These are phyloP conservation scores for Parastagonospora nodorum DNA, from an alignment of 2,329 filamentous ascomycete genomes.

Conservation along the genomic window DNA sequence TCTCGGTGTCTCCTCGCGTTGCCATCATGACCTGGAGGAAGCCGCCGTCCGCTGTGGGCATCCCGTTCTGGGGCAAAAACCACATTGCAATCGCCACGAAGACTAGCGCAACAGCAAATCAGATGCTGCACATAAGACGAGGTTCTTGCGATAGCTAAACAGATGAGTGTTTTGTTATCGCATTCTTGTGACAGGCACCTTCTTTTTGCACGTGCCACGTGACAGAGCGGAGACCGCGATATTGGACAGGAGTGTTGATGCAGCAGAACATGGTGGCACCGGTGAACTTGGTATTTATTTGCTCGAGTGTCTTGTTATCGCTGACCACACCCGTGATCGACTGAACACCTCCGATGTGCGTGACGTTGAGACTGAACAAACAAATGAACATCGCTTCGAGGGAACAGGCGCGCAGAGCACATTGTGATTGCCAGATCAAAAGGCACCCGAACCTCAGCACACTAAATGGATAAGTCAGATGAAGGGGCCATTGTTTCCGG, in stretches of 20 bases:
- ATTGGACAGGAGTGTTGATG: slow-evolving; percentile 1
- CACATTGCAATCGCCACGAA: slow-evolving; percentile 1
- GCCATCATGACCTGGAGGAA: slow-evolving; percentile 15
- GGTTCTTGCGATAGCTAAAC: slow-evolving; percentile 4
- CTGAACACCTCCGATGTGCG: too few species aligned
- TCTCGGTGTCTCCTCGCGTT: slow-evolving; percentile 8
- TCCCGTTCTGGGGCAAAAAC: slow-evolving; percentile 5
- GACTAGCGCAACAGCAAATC: background rate
- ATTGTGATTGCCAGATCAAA: too few species aligned
- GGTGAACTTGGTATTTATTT: too few species aligned
- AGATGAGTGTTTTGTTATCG: slow-evolving; percentile 1
- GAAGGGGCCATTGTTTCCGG: too few species aligned
- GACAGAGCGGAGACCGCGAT: slow-evolving; percentile 8
- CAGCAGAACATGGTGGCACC: background rate
- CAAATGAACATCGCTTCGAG: too few species aligned
- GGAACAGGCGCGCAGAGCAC: too few species aligned
- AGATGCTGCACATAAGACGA: slow-evolving; percentile 5
- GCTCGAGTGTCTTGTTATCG: too few species aligned
- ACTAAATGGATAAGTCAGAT: too few species aligned
- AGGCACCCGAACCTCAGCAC: too few species aligned
- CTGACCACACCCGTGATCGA: too few species aligned
- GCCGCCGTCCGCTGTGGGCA: slow-evolving; percentile 5
- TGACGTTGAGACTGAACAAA: too few species aligned
- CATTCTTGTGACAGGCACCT: slow-evolving; percentile 1
- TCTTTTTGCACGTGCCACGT: background rate